Percentiles rank a stretch among this genome's conserved stretches.
Evolutionary conservation across 2,329 filamentous ascomycete genomes (phyloP).

Genomic region (Trichoderma pleuroti): DNA sequence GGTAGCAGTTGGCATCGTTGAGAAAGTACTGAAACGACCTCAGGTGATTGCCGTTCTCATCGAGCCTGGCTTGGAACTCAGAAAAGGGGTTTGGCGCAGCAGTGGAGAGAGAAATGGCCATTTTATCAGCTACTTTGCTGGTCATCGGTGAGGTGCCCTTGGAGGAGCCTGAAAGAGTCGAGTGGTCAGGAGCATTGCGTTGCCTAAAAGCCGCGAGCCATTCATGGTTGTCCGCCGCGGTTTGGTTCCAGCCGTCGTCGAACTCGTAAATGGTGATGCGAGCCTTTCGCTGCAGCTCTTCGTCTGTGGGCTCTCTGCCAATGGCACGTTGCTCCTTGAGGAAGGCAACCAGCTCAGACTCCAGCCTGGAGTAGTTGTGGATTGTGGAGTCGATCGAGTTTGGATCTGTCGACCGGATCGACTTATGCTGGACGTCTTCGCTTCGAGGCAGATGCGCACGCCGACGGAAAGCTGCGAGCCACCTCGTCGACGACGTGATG

Average conservation of each 20-base stretch:
- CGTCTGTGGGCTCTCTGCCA: constrained; percentile 50
- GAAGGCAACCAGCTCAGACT: constrained; percentile 54
- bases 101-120: not conserved
- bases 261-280: constrained; percentile 60
- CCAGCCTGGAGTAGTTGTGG: constrained; percentile 55
- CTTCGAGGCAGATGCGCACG: constrained; percentile 55
- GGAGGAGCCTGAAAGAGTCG: not conserved
- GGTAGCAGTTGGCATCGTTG: constrained; percentile 60
- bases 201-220: constrained; percentile 54
- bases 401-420: constrained; percentile 50
- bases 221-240: constrained; percentile 52
- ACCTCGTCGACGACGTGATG: constrained; percentile 47
- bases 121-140: not conserved
- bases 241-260: constrained; percentile 63
- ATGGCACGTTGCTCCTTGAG: constrained; percentile 42
- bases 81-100: not conserved
- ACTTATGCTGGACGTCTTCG: constrained; percentile 50
- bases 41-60: constrained; percentile 15
- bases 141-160: not conserved
- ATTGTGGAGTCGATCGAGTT: constrained; percentile 57
- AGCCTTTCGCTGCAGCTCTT: constrained; percentile 54
- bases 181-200: constrained; percentile 36
- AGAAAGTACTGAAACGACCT: constrained; percentile 44
- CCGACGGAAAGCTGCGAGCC: constrained; percentile 54
- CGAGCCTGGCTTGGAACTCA: not conserved